Base-by-base conservation (phyloP, 2,329 filamentous ascomycete species). In the Colletotrichum echinochloae region DNA sequence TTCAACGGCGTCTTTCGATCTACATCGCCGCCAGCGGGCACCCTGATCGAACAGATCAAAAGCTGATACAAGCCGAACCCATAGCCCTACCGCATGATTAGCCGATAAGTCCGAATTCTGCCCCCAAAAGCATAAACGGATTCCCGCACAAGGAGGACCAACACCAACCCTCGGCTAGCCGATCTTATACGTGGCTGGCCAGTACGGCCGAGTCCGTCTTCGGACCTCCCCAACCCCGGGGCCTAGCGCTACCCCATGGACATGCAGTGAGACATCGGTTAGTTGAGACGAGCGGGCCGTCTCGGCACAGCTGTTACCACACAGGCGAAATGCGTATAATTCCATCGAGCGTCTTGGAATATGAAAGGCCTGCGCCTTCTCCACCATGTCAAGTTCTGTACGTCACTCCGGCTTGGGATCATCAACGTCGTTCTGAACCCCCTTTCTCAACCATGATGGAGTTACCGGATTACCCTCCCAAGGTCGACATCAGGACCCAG, bases 401-500 rank as follows among this genome's bases (percentile, higher is more conserved):
- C 8, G 30, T 18, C 9, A 41, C 30, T 4, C 7, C 18, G 1
- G 3, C 6, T 6, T n/a, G 4, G 3, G 20, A 8, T 26, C 5
- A 5, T 60, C 28, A 11, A 20, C 41, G 6, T 30, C n/a, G 14
- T 37, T 37, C 9, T 16, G 14, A 9, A 28, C 2, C 14, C 23
- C 1, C 3, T 4, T 33, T 3, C 3, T 4, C 14, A 46, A 44
- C 18, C 26, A n/a, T 49, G 4, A 72, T 70, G 66, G 28, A 51
- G 2, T 41, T 70, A 5, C 48, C 70, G 1, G 72, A 73, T 9
- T 33, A 33, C 7, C 70, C 72, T 1, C 65, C 70, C 1, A 70
- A 52, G 18, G 61, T 61, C 28, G 70, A 73, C 33, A 65, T 72
- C 26, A 39, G 28, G 20, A 59, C 12, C 7, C 65, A 73, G 12